Evolutionary conservation across 495 filamentous ascomycete genomes (phyloP), one percentile per base, ranked within the genome.

Genomic region (Penicillium turbatum): DNA sequence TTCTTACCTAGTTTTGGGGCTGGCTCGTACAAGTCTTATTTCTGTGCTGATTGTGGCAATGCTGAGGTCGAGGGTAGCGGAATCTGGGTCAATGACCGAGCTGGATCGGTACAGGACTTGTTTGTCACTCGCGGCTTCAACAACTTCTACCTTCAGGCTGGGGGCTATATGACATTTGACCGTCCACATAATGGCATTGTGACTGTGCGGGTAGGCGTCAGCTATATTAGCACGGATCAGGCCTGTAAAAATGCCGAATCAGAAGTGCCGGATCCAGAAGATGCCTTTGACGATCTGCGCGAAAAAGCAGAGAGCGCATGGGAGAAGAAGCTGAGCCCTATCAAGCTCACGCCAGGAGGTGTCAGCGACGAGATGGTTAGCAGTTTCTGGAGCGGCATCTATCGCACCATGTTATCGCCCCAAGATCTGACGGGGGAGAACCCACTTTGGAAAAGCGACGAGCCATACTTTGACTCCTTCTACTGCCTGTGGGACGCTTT

Each of bases 381-480:
- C 34, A 82, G 79, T 38, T 88, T 89, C 62, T 89, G 84, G 75
- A 86, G 81, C 45, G 87, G 84, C 0, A 76, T 86, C 12, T 90
- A 90, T 60, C 71, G 86, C 12, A 84, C 85, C 0, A 83, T 88
- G 83, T 75, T 89, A 13, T 86, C 82, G 36, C 87, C 86, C 5
- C 87, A 90, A 58, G 85, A 90, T 48, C 85, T 89, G 60, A 90
- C 87, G 0, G 86, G 86, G 0, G 87, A 91, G 64, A 91, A 90
- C 52, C 87, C 86, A 4, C 58, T 85, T 1, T 91, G 87, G 84
- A 54, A 80, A 6, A 86, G 81, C 34, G 74, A 71, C 19, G 87
- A 90, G 68, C 87, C 87, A 4, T 90, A 91, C 53, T 91, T 84
- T 60, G 87, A 91, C 60, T 86, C 82, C 1, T 89, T 84, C 46